These are phyloP conservation scores for Heterobasidion occidentale DNA, from an alignment of 1,284 basidiomycete species.

Conservation along the genomic window DNA sequence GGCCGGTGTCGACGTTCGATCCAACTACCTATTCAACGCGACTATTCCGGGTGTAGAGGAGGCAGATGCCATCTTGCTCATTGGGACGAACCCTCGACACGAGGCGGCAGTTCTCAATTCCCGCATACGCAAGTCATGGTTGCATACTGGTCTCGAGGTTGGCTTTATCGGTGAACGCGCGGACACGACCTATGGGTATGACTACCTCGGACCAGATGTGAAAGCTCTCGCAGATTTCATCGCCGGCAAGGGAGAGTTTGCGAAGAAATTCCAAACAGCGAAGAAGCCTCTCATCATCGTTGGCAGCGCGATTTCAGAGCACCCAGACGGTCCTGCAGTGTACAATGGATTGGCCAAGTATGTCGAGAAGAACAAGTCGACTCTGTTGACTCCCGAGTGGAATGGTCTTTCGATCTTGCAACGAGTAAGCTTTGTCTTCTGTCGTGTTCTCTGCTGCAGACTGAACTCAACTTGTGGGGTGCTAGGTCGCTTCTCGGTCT, in stretches of 20 bases:
- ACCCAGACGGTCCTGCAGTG: constrained; percentile 78
- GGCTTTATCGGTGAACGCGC: constrained; percentile 89
- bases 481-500: constrained; percentile 78
- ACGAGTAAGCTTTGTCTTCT: constrained; percentile 46
- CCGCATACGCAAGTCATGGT: constrained; percentile 91
- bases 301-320: constrained; percentile 83
- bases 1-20: constrained; percentile 86
- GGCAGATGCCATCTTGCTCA: constrained; percentile 89
- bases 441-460: not conserved
- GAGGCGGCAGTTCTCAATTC: constrained; percentile 98
- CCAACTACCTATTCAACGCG: constrained; percentile 97
- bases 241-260: constrained; percentile 73
- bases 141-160: constrained; percentile 80
- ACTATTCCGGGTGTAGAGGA: constrained; percentile 88
- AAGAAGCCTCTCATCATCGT: constrained; percentile 94
- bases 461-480: not conserved
- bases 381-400: constrained; percentile 86
- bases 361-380: constrained; percentile 72
- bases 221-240: constrained; percentile 80
- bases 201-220: constrained; percentile 78
- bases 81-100: constrained; percentile 96
- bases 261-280: constrained; percentile 82
- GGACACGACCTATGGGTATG: constrained; percentile 91
- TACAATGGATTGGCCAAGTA: constrained; percentile 78
- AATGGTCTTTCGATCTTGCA: constrained; percentile 94